Base-by-base conservation (phyloP, 768 basidiomycete genomes). In the Leccinum truebloodii region DNA sequence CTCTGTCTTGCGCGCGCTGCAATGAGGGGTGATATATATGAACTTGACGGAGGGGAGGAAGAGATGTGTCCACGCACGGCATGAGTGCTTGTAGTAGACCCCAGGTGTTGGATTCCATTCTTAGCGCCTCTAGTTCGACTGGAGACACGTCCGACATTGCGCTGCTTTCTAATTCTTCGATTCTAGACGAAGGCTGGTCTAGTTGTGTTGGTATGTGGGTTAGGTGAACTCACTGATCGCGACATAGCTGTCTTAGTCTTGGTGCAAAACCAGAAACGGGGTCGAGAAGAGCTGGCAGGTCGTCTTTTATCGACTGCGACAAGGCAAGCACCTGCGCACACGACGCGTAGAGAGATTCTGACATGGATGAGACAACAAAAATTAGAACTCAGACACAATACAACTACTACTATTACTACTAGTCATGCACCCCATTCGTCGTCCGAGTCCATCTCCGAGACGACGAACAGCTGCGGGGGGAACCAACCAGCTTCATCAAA, bases 51-150 rank as follows among this genome's bases (percentile, higher is more conserved):
- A 35, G 30, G 18, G 44, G 44, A 50, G 39, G 52, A 50, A 49
- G 9, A 18, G 55, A 66, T 14, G 52, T 34, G 28, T 48, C 28
- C 22, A 84, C 88, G 67, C 70, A 89, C 86, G 89, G 85, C 81
- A 88, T 83, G 51, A 95, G 77, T 3, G 86, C 85, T 69, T 94
- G 92, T 2, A 94, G 71, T 3, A 95, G 79, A 0, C 81, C 82
- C 93, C 93, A 95, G 1, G 93, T 93, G 71, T 89, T 87, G 51
- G 85, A 81, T 69, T 95, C 92, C 71, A 94, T 78, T 10, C 83
- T 79, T 56, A 92, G 73, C 1, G 85, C 76, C 26, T 88, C 87
- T 0, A 88, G 64, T 65, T 89, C 88, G 28, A 84, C 81, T 41
- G 69, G 75, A 18, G 80, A 75, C 26, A 73, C 65, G 26, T 69